Base-by-base conservation (phyloP, 441 rosid species). In the Brassica hybrid region DNA sequence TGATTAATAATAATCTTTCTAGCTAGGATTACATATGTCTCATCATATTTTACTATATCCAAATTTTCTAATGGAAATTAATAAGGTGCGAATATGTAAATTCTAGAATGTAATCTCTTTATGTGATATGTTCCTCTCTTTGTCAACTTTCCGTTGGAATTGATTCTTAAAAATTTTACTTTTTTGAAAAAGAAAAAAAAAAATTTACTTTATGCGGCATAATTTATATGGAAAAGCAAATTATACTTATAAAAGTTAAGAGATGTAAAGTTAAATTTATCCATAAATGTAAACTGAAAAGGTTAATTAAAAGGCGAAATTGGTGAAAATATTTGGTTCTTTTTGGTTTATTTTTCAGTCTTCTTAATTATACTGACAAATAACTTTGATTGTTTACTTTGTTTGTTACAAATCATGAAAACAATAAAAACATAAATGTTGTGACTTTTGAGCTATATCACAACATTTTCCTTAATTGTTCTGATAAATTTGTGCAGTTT, bases 181-280 rank as follows among this genome's bases (percentile, higher is more conserved):
- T n/a, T n/a, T n/a, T n/a, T n/a, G n/a, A n/a, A n/a, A n/a, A n/a
- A n/a, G n/a, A n/a, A n/a, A n/a, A n/a, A n/a, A n/a, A 27, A 32
- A 73, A 74, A 58, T 62, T 62, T 73, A 56, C 71, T 79, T 79
- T 74, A 60, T 30, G 67, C 57, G 75, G 74, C 69, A 69, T 69
- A 69, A 14, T 43, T 41, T 38, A 56, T 63, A 41, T 56, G 3
- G 6, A 41, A 79, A 69, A 54, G 71, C 7, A 63, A 19, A 18
- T 4, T 78, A 60, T 68, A 68, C 60, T 72, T 32, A 18, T 41
- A 12, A 5, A 59, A 63, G 21, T 13, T 27, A 50, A 52, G 1
- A 57, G 50, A 21, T 56, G 52, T 56, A 67, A 67, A 72, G 65
- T 65, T 7, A 3, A 30, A 3, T 14, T 30, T 30, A 7, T 17